Percentiles rank a stretch among this genome's conserved stretches.
phyloP scores from a whole-genome alignment of 306 rosid genomes.

The Ochetophila trinervis region DNA sequence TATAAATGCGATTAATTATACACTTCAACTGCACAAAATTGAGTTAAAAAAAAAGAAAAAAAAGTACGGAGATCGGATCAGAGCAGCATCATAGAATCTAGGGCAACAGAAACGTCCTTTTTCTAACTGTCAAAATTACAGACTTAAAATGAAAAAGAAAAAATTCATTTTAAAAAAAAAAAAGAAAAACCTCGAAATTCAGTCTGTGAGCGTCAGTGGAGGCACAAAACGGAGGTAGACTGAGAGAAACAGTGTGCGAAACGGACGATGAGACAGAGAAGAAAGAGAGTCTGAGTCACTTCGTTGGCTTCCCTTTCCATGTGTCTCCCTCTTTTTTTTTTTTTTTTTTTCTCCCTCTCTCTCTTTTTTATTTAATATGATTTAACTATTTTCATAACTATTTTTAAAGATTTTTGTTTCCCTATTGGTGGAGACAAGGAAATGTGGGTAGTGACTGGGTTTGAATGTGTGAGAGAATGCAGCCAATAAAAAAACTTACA shows the following conservation, averaged over 20 bases:
- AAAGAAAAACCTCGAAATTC: slow-evolving; percentile 18
- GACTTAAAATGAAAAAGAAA: slow-evolving; percentile 3
- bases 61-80: slow-evolving; percentile 53
- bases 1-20: slow-evolving; percentile 4
- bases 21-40: background rate
- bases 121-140: slow-evolving; percentile 9
- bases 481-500: slow-evolving; percentile 18
- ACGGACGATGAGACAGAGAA: slow-evolving; percentile 6
- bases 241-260: background rate
- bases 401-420: background rate
- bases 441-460: slow-evolving; percentile 2
- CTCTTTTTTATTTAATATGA: background rate
- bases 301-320: slow-evolving; percentile 39
- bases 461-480: background rate
- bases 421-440: background rate
- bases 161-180: background rate
- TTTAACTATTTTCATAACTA: background rate
- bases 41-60: background rate
- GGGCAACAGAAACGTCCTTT: slow-evolving; percentile 38
- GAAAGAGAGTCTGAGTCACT: slow-evolving; percentile 36
- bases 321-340: slow-evolving; percentile 3
- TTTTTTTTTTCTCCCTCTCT: background rate
- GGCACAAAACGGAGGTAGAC: slow-evolving; percentile 9
- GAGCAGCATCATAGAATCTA: slow-evolving; percentile 37
- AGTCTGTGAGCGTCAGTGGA: slow-evolving; percentile 22